Evolutionary conservation across 306 rosid species (phyloP), one percentile per base, ranked within the genome.

Genomic region (Medicago ruthenica): DNA sequence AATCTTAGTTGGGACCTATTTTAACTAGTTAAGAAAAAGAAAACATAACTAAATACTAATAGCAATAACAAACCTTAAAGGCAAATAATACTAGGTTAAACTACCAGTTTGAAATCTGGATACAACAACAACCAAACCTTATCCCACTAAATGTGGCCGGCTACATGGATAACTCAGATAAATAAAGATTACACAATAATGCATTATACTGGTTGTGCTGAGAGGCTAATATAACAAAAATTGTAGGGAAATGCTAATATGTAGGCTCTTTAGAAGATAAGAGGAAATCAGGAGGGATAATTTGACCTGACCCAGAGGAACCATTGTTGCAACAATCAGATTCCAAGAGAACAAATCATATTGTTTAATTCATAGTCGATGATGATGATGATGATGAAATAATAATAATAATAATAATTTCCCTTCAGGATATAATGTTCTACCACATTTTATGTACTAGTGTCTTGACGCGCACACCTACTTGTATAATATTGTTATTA

Each of bases 241-340:
- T 16, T 41, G 24, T 59, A 44, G 62, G 45, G n/a, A 9, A 41
- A 31, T 61, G 18, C 51, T 51, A 31, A 13, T 2, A 13, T 31
- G 41, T 41, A 20, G 70, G n/a, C 41, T 53, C 40, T 51, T 27
- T 54, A 11, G 68, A 7, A 67, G 63, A 24, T 55, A 55, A 67
- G 58, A 67, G 59, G 59, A 65, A 67, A 53, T 70, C 22, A 45
- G 15, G 75, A 44, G 37, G 36, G 11, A 55, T 41, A 31, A 59
- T 12, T 41, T 67, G 69, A 67, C 75, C 27, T 48, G 42, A 22
- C 13, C 31, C 16, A 15, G 55, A 58, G 24, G 54, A 15, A 62
- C 24, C 81, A 69, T 18, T 18, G 18, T 47, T 20, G 71, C 76
- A 69, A 37, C 37, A 47, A 44, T 59, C 5, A 14, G 27, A 59